A percentile compares a stretch with the other conserved stretches of the same genome.
Evolutionary conservation across 768 basidiomycete genomes (phyloP).

Genomic region (Hemileccinum impolitum): DNA sequence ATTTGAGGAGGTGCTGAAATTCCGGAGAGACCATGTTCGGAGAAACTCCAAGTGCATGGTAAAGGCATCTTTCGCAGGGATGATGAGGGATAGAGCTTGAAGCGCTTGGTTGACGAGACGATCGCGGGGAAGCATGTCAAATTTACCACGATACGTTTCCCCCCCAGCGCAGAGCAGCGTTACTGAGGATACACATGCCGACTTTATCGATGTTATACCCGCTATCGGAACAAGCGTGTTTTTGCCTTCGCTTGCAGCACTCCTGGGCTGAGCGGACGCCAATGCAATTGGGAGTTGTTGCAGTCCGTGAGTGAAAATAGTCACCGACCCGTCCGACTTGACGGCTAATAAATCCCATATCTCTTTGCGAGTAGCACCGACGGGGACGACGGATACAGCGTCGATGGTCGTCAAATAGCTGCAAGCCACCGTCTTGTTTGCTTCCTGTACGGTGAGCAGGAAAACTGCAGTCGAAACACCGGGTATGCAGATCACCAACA

Average conservation of each 20-base stretch:
- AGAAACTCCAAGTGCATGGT: constrained; percentile 55
- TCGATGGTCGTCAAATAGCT: constrained; percentile 35
- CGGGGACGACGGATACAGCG: constrained; percentile 52
- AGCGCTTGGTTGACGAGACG: constrained; percentile 57
- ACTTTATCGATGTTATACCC: constrained; percentile 43
- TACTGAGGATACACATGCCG: constrained; percentile 49
- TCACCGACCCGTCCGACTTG: constrained; percentile 50
- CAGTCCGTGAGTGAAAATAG: constrained; percentile 61
- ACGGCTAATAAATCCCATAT: constrained; percentile 71
- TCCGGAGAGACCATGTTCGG: constrained; percentile 49
- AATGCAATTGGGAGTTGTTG: constrained; percentile 41
- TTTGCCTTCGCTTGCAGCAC: constrained; percentile 1
- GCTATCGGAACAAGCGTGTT: constrained; percentile 15
- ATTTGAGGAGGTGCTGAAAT: constrained; percentile 42
- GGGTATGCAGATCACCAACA: constrained; percentile 57
- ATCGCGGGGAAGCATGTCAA: constrained; percentile 57
- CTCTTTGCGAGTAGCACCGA: constrained; percentile 59
- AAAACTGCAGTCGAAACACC: constrained; percentile 45
- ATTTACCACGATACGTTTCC: constrained; percentile 40
- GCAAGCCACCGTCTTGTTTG: constrained; percentile 40
- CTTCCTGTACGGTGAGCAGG: constrained; percentile 41
- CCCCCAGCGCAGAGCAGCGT: constrained; percentile 55
- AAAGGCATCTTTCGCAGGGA: constrained; percentile 57
- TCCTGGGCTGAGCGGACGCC: constrained; percentile 9
- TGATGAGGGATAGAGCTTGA: constrained; percentile 55